These are phyloP conservation scores for Parietaria judaica DNA, from an alignment of 306 rosid species.

Conservation along the genomic window DNA sequence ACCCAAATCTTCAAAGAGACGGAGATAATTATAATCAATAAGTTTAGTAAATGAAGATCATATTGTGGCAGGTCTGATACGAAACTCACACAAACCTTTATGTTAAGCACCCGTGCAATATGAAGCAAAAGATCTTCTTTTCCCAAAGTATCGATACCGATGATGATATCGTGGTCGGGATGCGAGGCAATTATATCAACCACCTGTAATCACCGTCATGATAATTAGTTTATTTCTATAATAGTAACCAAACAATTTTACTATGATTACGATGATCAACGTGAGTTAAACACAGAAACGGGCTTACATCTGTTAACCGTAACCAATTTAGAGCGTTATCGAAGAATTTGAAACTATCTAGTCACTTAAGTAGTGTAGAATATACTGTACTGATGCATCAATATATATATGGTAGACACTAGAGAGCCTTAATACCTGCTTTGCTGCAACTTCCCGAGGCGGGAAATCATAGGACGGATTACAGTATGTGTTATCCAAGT, in stretches of 20 bases:
- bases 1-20: conserved; percentile 50
- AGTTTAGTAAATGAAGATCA: background rate
- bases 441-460: conserved; percentile 40
- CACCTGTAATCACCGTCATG: conserved; percentile 33
- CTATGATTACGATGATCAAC: too few species aligned
- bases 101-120: conserved; percentile 41
- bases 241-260: too few species aligned
- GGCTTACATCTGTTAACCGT: too few species aligned
- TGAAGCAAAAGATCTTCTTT: conserved; percentile 65
- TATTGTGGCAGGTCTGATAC: conserved; percentile 4
- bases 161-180: conserved; percentile 62
- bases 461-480: conserved; percentile 61
- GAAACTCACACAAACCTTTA: conserved; percentile 40
- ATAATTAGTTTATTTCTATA: background rate
- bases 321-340: too few species aligned
- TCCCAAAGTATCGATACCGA: conserved; percentile 57
- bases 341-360: background rate
- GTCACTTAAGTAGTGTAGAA: background rate
- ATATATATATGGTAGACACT: background rate
- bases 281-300: too few species aligned
- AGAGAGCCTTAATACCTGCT: conserved; percentile 34
- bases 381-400: too few species aligned
- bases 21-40: background rate
- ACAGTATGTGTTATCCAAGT: conserved; percentile 69
- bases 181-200: conserved; percentile 50